Conservation (phyloP, 1,284 basidiomycete genomes). For the Ustilago crameri region DNA sequence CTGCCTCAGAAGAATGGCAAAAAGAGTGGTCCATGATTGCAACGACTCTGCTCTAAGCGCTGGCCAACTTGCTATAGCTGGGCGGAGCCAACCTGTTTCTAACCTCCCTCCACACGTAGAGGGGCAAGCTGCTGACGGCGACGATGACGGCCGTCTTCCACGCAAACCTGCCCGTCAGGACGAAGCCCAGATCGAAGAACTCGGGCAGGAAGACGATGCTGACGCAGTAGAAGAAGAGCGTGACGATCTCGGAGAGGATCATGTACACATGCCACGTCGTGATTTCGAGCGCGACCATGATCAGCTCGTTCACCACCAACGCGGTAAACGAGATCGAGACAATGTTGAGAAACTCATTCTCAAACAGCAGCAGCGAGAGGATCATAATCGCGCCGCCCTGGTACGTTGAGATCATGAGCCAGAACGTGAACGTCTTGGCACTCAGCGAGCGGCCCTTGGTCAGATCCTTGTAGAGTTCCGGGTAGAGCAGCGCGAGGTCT, state of each 20-base stretch:
- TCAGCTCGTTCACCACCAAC: slow-evolving; percentile 93
- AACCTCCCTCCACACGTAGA: slow-evolving; percentile 90
- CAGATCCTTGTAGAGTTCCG: slow-evolving; percentile 96
- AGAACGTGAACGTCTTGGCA: slow-evolving; percentile 97
- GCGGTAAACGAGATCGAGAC: slow-evolving; percentile 98
- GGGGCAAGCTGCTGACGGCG: slow-evolving; percentile 85
- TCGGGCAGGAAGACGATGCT: slow-evolving; percentile 94
- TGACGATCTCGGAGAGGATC: slow-evolving; percentile 90
- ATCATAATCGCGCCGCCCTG: slow-evolving; percentile 99
- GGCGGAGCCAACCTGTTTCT: slow-evolving; percentile 88
- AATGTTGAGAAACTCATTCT: slow-evolving; percentile 97
- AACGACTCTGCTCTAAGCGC: slow-evolving; percentile 34
- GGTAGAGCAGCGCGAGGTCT: slow-evolving; percentile 92
- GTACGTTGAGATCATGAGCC: slow-evolving; percentile 97
- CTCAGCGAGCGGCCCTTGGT: slow-evolving; percentile 78
- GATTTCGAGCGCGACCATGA: slow-evolving; percentile 98
- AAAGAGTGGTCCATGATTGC: slow-evolving; percentile 1
- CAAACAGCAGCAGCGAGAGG: slow-evolving; percentile 92
- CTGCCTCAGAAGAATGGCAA: no score
- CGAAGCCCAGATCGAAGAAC: slow-evolving; percentile 96
- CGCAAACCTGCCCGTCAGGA: slow-evolving; percentile 85
- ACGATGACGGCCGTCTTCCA: slow-evolving; percentile 92
- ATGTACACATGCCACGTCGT: slow-evolving; percentile 99
- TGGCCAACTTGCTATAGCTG: slow-evolving; percentile 82
- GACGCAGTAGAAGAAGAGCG: slow-evolving; percentile 86